phyloP scores from a whole-genome alignment of 257 asterid species.

The Leptodermis oblonga region DNA sequence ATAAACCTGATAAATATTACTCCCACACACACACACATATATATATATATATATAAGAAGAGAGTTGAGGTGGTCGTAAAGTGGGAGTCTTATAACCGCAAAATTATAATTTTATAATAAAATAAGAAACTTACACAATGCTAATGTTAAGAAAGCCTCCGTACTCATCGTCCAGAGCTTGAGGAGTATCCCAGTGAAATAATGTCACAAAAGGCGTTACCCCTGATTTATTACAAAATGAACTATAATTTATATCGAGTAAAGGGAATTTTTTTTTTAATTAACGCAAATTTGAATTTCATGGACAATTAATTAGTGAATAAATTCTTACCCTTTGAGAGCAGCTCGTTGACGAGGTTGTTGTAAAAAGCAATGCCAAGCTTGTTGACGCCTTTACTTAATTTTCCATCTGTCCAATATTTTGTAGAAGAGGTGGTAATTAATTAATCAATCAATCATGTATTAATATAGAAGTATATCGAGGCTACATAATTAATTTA shows the following conservation, averaged over 20 bases:
- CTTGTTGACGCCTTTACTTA: constrained; percentile 51
- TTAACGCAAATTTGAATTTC: too few species aligned
- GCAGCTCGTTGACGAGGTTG: constrained; percentile 47
- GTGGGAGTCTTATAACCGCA: too few species aligned
- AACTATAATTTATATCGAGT: not conserved
- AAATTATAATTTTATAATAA: too few species aligned
- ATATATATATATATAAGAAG: too few species aligned
- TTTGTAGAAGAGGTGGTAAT: not conserved
- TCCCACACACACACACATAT: too few species aligned
- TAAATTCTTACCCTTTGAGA: constrained; percentile 39
- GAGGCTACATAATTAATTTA: too few species aligned
- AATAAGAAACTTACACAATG: constrained; percentile 64
- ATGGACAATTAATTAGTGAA: not conserved
- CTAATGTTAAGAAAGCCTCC: constrained; percentile 51
- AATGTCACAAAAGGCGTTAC: constrained; percentile 55
- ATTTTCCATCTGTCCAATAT: constrained; percentile 46
- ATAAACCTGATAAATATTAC: too few species aligned
- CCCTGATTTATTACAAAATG: constrained; percentile 23
- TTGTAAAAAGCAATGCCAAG: constrained; percentile 61
- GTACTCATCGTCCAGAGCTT: constrained; percentile 67
- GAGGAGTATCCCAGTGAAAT: constrained; percentile 76
- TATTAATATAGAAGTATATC: too few species aligned
- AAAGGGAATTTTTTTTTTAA: too few species aligned
- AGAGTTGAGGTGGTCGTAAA: too few species aligned
- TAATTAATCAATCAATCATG: not conserved